Base-by-base conservation (phyloP, 2,329 filamentous ascomycete species). In the Aspergillus carbonarius region DNA sequence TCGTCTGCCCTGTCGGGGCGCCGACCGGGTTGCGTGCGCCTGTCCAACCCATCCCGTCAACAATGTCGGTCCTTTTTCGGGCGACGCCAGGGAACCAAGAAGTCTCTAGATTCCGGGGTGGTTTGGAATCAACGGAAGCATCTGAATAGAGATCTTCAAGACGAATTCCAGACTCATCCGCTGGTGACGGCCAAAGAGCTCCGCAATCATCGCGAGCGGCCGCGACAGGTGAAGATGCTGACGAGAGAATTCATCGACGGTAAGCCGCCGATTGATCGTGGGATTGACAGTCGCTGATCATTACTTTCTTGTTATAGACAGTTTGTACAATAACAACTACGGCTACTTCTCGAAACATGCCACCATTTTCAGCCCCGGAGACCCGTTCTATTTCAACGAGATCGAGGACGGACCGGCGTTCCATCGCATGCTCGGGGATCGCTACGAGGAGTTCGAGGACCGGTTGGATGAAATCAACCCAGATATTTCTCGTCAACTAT, bases 211-310 rank as follows among this genome's bases (percentile, higher is more conserved):
- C 87, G 80, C 54, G 88, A 96, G 72, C 82, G 95, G 70, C 95
- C 95, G 46, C 85, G 85, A 70, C 85, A 90, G 74, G 93, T 96
- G 66, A 97, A 96, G 84, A 99, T 99, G 95, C 79, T 97, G 70
- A 90, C 96, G 73, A 85, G 96, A 65, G 96, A 99, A 81, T 99
- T 99, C 72, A 95, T 99, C 72, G 95, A 99, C 75, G 93, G 90
- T 92, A 72, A 65, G 66, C 74, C 73, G 32, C 23, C 32, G 15
- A 20, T n/a, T 30, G 9, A 37, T 27, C 40, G 20, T 46, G 13
- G 15, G 23, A 34, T 15, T 23, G 35, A 27, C 13, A 17, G 47
- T 35, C 9, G n/a, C 57, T 50, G 44, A 49, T 25, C 27, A 5
- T 17, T 34, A 10, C 25, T 44, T 54, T 64, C 12, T 51, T 9